Evolutionary conservation across 192 early-diverging fungal species (phyloP).

Genomic region (Paraglomus occultum): DNA sequence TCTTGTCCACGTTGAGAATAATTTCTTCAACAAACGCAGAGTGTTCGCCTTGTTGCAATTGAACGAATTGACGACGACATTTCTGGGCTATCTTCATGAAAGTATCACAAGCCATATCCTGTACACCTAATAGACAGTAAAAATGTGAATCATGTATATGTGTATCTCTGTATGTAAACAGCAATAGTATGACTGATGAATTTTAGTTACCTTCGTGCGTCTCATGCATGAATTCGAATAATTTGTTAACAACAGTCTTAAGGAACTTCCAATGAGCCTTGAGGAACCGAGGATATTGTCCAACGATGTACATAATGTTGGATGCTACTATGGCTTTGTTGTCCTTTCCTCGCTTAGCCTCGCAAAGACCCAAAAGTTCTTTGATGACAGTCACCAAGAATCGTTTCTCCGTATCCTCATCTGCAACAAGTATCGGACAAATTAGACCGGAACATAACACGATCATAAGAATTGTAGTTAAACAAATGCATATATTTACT

Average conservation of each 20-base stretch:
- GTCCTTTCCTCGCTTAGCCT: conserved; percentile 98
- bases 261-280: conserved; percentile 99
- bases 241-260: conserved; percentile 99
- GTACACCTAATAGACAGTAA: conserved; percentile 69
- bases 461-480: not conserved
- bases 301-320: conserved; percentile 99
- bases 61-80: conserved; percentile 93
- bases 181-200: not conserved
- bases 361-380: conserved; percentile 91
- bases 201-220: conserved; percentile 65
- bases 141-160: not conserved
- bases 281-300: conserved; percentile 99
- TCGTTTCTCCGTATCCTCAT: conserved; percentile 93
- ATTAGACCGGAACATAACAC: not conserved
- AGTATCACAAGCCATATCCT: conserved; percentile 99
- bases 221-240: conserved; percentile 99
- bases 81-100: conserved; percentile 99
- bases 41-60: conserved; percentile 86
- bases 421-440: conserved; percentile 26
- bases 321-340: conserved; percentile 99
- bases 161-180: not conserved
- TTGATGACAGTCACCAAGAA: conserved; percentile 99
- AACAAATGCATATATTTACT: conserved; percentile 31
- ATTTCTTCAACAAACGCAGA: conserved; percentile 98
- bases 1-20: conserved; percentile 69